Evolutionary conservation across 208 protist species (phyloP).

Genomic region (Leishmania gerbilli): DNA sequence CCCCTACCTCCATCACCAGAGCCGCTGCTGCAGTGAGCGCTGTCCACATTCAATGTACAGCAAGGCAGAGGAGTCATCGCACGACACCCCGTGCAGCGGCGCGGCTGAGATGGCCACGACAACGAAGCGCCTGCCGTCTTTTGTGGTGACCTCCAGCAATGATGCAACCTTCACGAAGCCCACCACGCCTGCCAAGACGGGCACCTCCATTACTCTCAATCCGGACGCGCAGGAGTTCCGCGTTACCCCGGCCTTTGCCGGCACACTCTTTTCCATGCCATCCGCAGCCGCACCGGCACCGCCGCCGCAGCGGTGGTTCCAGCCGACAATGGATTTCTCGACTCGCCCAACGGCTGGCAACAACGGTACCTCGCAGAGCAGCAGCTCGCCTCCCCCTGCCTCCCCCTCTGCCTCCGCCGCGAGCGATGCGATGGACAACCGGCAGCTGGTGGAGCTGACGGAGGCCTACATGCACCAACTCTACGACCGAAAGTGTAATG

Average conservation of each 20-base stretch:
- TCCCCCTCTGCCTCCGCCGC: not conserved
- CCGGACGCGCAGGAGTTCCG: conserved; percentile 31
- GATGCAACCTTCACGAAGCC: conserved; percentile 6
- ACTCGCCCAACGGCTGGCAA: not conserved
- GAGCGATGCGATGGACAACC: conserved; percentile 21
- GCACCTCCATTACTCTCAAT: conserved; percentile 11
- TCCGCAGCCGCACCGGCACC: not conserved
- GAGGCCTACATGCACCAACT: conserved; percentile 40
- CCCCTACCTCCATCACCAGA: not conserved
- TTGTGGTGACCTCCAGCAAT: conserved; percentile 34
- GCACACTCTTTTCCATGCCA: conserved; percentile 36
- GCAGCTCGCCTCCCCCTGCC: not conserved
- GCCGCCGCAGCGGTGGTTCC: not conserved
- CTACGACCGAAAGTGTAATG: conserved; percentile 40
- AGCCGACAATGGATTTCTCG: conserved; percentile 12
- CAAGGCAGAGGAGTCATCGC: conserved; percentile 3
- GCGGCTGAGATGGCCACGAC: not conserved
- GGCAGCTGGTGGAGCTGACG: conserved; percentile 24
- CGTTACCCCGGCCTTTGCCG: conserved; percentile 15
- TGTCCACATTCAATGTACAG: not conserved
- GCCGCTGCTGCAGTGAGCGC: not conserved
- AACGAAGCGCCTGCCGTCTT: conserved; percentile 8
- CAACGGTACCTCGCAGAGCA: conserved; percentile 1
- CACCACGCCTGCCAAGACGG: not conserved
- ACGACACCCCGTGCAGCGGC: conserved; percentile 7